Percentiles rank a stretch among this genome's conserved stretches.
Evolutionary conservation across 164 flowering plant species (phyloP).

Genomic region (Annona cherimola): DNA sequence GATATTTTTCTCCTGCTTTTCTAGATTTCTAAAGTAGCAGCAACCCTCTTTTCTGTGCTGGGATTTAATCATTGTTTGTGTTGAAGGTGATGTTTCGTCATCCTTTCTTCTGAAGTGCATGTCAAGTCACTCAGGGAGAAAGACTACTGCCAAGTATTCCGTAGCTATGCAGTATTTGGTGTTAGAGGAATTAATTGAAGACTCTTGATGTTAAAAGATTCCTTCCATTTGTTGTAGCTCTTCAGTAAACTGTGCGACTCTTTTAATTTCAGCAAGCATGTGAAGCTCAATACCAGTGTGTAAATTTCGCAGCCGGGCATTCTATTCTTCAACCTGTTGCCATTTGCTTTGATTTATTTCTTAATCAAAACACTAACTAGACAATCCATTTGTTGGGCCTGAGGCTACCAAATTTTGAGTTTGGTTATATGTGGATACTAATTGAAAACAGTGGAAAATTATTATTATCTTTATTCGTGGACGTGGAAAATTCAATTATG

Average conservation of each 20-base stretch:
- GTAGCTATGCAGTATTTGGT: slow-evolving; percentile 64
- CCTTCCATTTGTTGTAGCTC: neutral
- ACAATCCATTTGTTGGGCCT: neutral
- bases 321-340: neutral
- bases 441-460: neutral
- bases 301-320: neutral
- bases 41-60: neutral
- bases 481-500: no score
- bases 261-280: neutral
- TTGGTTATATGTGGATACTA: neutral
- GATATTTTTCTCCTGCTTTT: neutral
- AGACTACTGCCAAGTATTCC: slow-evolving; percentile 57
- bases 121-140: slow-evolving; percentile 8
- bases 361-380: neutral
- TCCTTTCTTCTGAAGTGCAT: slow-evolving; percentile 44
- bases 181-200: slow-evolving; percentile 48
- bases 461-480: no score
- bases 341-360: neutral
- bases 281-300: neutral
- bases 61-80: neutral
- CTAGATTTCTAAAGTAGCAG: neutral
- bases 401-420: neutral
- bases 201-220: slow-evolving; percentile 1
- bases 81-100: slow-evolving; percentile 52
- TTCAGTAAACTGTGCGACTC: neutral